Percentiles rank a stretch among this genome's conserved stretches.
Evolutionary conservation across 805 yeast species (phyloP).

Genomic region (Candida krabiensis): DNA sequence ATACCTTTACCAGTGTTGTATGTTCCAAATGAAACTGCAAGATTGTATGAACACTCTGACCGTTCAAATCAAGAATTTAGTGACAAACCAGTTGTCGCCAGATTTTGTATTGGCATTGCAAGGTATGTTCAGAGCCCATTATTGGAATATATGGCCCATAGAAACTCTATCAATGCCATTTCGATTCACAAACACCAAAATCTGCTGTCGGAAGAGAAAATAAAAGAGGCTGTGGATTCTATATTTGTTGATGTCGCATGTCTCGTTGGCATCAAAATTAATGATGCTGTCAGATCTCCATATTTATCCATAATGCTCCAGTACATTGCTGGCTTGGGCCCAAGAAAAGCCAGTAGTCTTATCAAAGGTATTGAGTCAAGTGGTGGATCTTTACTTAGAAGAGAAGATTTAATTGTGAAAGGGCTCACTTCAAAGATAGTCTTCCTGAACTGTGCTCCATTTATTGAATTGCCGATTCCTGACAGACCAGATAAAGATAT

Average conservation of each 20-base stretch:
- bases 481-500: slow-evolving; percentile 60
- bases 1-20: slow-evolving; percentile 64
- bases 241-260: slow-evolving; percentile 88
- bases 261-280: slow-evolving; percentile 90
- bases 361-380: slow-evolving; percentile 72
- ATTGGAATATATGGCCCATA: slow-evolving; percentile 80
- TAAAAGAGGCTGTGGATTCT: slow-evolving; percentile 68
- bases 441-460: slow-evolving; percentile 90
- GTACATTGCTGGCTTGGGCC: slow-evolving; percentile 90
- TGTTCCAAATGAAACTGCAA: slow-evolving; percentile 92
- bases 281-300: slow-evolving; percentile 78
- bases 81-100: slow-evolving; percentile 75
- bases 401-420: slow-evolving; percentile 83
- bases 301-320: slow-evolving; percentile 72
- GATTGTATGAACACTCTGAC: slow-evolving; percentile 77
- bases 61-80: slow-evolving; percentile 78
- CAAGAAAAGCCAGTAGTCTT: slow-evolving; percentile 88
- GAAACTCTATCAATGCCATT: slow-evolving; percentile 69
- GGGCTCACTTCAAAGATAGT: slow-evolving; percentile 76
- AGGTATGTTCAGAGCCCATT: slow-evolving; percentile 93
- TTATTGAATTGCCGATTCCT: slow-evolving; percentile 69
- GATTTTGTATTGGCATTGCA: slow-evolving; percentile 86
- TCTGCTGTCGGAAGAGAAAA: slow-evolving; percentile 60
- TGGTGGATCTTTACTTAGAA: slow-evolving; percentile 60
- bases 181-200: slow-evolving; percentile 69